Percentiles rank a stretch among this genome's conserved stretches.
phyloP scores from a whole-genome alignment of 1,139 yeast genomes.

The Protomyces inouyei region DNA sequence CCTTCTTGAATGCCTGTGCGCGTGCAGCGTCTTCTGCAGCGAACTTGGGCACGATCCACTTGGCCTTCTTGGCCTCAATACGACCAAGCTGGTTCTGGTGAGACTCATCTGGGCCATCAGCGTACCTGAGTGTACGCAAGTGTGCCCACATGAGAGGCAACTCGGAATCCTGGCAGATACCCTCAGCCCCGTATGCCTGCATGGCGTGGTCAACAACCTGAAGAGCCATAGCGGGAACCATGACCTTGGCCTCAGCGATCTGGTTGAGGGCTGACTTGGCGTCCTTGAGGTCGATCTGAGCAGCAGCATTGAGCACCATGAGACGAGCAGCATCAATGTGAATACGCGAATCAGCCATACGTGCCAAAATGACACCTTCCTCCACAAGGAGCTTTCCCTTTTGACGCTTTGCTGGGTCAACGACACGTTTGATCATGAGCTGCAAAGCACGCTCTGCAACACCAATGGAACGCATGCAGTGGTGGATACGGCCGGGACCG shows the following conservation, averaged over 20 bases:
- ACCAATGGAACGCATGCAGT: conserved; percentile 67
- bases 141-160: conserved; percentile 55
- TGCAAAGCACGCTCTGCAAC: conserved; percentile 59
- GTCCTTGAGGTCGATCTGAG: conserved; percentile 54
- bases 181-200: conserved; percentile 67
- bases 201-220: conserved; percentile 61
- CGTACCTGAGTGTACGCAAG: conserved; percentile 59
- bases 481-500: conserved; percentile 72
- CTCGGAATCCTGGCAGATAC: conserved; percentile 59
- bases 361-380: conserved; percentile 52
- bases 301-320: conserved; percentile 62
- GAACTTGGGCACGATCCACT: conserved; percentile 34
- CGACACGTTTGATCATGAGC: conserved; percentile 54
- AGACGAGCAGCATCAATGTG: conserved; percentile 56
- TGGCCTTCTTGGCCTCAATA: conserved; percentile 44
- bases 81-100: conserved; percentile 60
- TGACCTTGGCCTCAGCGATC: conserved; percentile 66
- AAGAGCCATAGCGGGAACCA: conserved; percentile 56
- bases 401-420: conserved; percentile 47
- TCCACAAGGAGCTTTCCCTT: conserved; percentile 54
- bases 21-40: conserved; percentile 7
- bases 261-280: conserved; percentile 57
- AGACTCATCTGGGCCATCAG: conserved; percentile 75
- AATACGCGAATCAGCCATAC: conserved; percentile 56
- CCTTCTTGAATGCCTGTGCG: conserved; percentile 16